Percentiles rank a stretch among this genome's conserved stretches.
Conservation (phyloP, 2,329 filamentous ascomycete species). For the Bertia moriformis region DNA sequence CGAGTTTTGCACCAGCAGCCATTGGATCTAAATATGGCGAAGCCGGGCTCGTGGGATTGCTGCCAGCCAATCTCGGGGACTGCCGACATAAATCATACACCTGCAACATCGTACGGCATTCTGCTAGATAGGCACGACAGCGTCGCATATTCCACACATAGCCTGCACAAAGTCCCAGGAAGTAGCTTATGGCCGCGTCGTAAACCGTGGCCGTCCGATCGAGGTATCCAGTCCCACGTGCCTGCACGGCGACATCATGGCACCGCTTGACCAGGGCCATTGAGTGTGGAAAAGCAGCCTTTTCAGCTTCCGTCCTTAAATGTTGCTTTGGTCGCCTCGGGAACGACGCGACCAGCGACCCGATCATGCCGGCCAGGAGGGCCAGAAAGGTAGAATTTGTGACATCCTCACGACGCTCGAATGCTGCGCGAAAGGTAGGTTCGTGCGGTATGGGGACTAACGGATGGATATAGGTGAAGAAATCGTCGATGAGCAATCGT, state of each 20-base stretch:
- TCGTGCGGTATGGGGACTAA: slow-evolving; percentile 28
- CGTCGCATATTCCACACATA: slow-evolving; percentile 21
- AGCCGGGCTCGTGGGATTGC: background rate
- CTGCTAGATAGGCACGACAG: slow-evolving; percentile 23
- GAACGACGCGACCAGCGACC: slow-evolving; percentile 24
- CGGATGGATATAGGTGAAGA: slow-evolving; percentile 29
- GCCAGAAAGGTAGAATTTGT: slow-evolving; percentile 23
- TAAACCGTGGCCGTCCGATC: slow-evolving; percentile 23
- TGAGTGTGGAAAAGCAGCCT: slow-evolving; percentile 21
- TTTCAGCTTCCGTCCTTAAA: slow-evolving; percentile 19
- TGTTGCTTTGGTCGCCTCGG: slow-evolving; percentile 24
- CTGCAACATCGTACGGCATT: slow-evolving; percentile 23
- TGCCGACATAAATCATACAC: slow-evolving; percentile 19
- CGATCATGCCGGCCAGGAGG: slow-evolving; percentile 26
- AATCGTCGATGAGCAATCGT: slow-evolving; percentile 25
- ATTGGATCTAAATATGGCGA: background rate
- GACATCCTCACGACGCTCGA: slow-evolving; percentile 23
- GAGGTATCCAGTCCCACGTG: slow-evolving; percentile 24
- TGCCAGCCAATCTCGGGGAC: slow-evolving; percentile 2
- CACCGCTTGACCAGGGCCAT: slow-evolving; percentile 23
- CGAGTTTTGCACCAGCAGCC: background rate
- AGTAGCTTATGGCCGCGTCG: slow-evolving; percentile 26
- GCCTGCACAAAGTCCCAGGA: slow-evolving; percentile 20
- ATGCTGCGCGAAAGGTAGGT: slow-evolving; percentile 24
- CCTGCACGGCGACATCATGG: slow-evolving; percentile 23